Evolutionary conservation across 768 basidiomycete genomes (phyloP).

Genomic region (Agaricus sinodeliciosus): DNA sequence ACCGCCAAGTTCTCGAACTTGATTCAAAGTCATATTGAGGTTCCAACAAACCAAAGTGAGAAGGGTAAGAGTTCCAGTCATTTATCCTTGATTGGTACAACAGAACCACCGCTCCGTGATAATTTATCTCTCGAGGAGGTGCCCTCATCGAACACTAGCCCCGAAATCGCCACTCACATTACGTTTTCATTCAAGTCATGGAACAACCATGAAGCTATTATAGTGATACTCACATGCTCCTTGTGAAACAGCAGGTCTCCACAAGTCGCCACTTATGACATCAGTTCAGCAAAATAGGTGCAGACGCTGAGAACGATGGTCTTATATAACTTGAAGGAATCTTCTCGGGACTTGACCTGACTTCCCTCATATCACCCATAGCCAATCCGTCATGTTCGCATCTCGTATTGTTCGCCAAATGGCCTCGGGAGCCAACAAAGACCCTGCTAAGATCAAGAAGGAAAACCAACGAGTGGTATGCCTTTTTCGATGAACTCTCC

Average conservation of each 20-base stretch:
- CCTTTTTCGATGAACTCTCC: not conserved
- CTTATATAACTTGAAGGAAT: not conserved
- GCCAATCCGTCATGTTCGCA: slow-evolving; percentile 1
- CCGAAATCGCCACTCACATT: too few relatives aligned
- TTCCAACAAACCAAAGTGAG: too few relatives aligned
- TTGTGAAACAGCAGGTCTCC: slow-evolving; percentile 2
- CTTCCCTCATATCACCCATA: not conserved
- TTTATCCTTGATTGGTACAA: too few relatives aligned
- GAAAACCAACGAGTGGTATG: slow-evolving; percentile 8
- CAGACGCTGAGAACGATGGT: not conserved
- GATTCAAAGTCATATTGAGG: too few relatives aligned
- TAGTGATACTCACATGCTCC: not conserved
- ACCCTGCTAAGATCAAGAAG: not conserved
- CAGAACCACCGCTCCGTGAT: too few relatives aligned
- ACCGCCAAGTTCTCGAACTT: too few relatives aligned
- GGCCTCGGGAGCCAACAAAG: slow-evolving; percentile 7
- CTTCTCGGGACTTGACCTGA: not conserved
- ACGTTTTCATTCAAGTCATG: too few relatives aligned
- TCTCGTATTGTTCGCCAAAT: slow-evolving; percentile 9
- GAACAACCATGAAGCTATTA: not conserved
- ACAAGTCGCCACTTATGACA: slow-evolving; percentile 7
- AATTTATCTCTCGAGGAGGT: too few relatives aligned
- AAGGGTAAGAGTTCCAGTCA: too few relatives aligned
- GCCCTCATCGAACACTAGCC: too few relatives aligned
- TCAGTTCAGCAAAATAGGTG: not conserved